Evolutionary conservation across 2,329 filamentous ascomycete genomes (phyloP).

Genomic region (Diatrype stigma): DNA sequence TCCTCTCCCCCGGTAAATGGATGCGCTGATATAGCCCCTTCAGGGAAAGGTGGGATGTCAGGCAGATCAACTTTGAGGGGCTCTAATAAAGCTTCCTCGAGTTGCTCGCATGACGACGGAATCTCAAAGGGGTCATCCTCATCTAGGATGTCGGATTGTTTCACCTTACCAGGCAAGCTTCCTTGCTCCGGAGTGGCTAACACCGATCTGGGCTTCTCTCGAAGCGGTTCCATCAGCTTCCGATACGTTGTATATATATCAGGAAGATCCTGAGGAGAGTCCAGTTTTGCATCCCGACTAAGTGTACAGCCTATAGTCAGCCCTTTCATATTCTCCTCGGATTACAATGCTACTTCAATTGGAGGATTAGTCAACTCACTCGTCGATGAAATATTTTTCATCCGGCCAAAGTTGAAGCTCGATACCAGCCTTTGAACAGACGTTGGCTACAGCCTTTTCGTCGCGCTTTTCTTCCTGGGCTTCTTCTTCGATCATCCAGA

Average conservation of each 20-base stretch:
- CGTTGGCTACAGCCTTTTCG: slow-evolving; percentile 48
- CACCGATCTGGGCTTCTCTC: slow-evolving; percentile 55
- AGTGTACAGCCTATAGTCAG: slow-evolving; percentile 11
- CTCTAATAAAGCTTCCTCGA: slow-evolving; percentile 51
- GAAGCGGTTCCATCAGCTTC: slow-evolving; percentile 68
- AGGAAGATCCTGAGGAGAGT: slow-evolving; percentile 56
- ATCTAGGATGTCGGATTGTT: slow-evolving; percentile 43
- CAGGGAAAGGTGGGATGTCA: slow-evolving; percentile 49
- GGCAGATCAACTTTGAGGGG: slow-evolving; percentile 52
- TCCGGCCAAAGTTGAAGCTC: slow-evolving; percentile 65
- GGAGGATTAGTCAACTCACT: slow-evolving; percentile 50
- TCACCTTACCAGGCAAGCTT: slow-evolving; percentile 55
- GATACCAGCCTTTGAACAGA: slow-evolving; percentile 49
- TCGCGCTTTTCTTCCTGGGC: slow-evolving; percentile 66
- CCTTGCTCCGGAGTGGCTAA: slow-evolving; percentile 48
- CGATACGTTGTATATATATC: slow-evolving; percentile 74
- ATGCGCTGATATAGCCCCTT: slow-evolving; percentile 54
- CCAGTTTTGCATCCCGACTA: slow-evolving; percentile 63
- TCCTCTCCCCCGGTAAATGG: slow-evolving; percentile 67
- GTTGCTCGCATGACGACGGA: slow-evolving; percentile 47
- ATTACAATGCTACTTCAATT: not conserved
- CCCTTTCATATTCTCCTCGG: slow-evolving; percentile 1
- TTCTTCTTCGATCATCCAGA: slow-evolving; percentile 74
- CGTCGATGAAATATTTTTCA: slow-evolving; percentile 75
- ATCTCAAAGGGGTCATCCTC: slow-evolving; percentile 62